Base-by-base conservation (phyloP, 2,329 filamentous ascomycete species). In the Penicillium sp. region DNA sequence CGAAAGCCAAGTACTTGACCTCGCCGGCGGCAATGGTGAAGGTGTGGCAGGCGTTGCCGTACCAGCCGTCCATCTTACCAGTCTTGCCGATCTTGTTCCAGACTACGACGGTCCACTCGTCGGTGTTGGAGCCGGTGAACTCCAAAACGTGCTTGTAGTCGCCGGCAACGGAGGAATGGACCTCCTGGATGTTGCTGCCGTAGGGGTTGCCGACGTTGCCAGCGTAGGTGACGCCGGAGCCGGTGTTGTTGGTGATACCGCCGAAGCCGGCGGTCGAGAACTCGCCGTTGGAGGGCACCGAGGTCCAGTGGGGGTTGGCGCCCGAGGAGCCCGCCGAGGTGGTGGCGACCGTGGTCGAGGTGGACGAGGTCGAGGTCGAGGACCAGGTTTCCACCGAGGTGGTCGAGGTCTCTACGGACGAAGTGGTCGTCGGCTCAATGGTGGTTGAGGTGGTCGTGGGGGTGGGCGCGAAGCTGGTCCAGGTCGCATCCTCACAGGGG, bases 151-250 rank as follows among this genome's bases (percentile, higher is more conserved):
- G 59, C 47, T 69, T 56, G 59, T 68, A 69, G 14, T 43, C 39
- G 27, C 36, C 36, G 36, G 59, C 62, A 1, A 62, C 52, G 32
- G 47, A 39, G 38, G 50, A 43, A 34, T 60, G 50, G 37, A 71
- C 53, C 17, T 63, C 41, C 43, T 67, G 59, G 36, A 68, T 65
- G 58, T 69, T 67, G 59, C 59, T 64, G 31, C 68, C 64, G 48
- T 62, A 67, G 16, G 65, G 65, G 31, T 42, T 56, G 41, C 66
- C 66, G 13, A 65, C 57, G 48, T 69, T 69, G 42, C 66, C 66
- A 6, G 40, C 14, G 57, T 67, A 68, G 39, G 53, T 57, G 21
- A 53, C 56, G 13, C 50, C 53, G 7, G 50, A 50, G 38, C 53
- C 48, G 16, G 48, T 50, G 19, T 41, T 44, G 33, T 41, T 36